Evolutionary conservation across 192 early-diverging fungal genomes (phyloP), one percentile per base, ranked within the genome.

Genomic region (Backusella psychrophila): DNA sequence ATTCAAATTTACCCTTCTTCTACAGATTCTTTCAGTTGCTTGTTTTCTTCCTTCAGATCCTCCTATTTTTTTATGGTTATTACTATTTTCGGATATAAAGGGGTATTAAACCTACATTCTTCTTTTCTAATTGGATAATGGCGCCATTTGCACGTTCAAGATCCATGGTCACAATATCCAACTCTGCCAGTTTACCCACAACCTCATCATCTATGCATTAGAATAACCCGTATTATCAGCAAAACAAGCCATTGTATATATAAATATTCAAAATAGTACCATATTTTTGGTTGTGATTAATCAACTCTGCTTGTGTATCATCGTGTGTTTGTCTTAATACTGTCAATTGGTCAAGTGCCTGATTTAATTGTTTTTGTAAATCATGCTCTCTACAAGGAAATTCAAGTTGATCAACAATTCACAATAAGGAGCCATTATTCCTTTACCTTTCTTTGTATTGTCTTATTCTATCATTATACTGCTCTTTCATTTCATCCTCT

Each of bases 81-180:
- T 23, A 52, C 21, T 49, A 73, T 59, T 39, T 23, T 46, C 21
- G 49, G 21, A n/a, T 53, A 31, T 44, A 33, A 72, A 39, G 11
- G 52, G 19, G 35, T 8, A 35, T 31, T 11, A 26, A 26, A 5
- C 66, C 41, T 77, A 89, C 90, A 74, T 94, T 95, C 66, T 94
- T 90, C 14, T 91, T 80, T 77, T 92, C 89, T 66, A 93, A 77
- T 41, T 90, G 87, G 5, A 88, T 87, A 8, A 93, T 83, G 68
- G 89, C 93, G 41, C 85, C 85, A 63, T 93, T 93, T 19, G 93
- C 90, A 29, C 92, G 89, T 69, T 98, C 96, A 46, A 96, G 83
- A 73, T 98, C 96, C 59, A 91, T 85, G 52, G 91, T 86, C 6
- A 96, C 81, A 65, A 98, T 96, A 76, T 98, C 96, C n/a, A 96